Conservation (phyloP, 495 filamentous ascomycete species). For the Elasticomyces elasticus region DNA sequence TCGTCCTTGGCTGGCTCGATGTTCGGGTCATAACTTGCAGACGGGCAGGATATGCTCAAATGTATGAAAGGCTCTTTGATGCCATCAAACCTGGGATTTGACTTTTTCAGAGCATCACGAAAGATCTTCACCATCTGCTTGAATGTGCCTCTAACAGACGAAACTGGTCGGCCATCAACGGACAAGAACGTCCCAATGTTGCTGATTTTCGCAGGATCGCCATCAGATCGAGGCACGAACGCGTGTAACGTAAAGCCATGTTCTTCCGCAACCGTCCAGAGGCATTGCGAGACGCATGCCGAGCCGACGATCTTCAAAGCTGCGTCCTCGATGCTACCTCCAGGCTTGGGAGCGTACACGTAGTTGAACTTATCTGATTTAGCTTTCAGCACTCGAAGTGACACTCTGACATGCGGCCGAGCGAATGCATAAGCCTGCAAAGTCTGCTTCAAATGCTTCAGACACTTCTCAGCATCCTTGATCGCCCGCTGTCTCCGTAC, state of each 20-base stretch:
- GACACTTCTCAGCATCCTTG: constrained; percentile 51
- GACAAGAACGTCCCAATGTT: constrained; percentile 57
- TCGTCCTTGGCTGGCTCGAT: constrained; percentile 88
- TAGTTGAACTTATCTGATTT: constrained; percentile 56
- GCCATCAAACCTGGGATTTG: constrained; percentile 11
- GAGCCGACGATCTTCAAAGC: constrained; percentile 61
- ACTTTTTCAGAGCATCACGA: constrained; percentile 35
- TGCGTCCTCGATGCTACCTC: constrained; percentile 50
- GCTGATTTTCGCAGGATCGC: constrained; percentile 45
- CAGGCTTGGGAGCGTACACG: constrained; percentile 56
- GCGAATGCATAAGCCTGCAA: constrained; percentile 70
- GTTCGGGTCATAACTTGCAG: constrained; percentile 72
- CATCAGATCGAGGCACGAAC: constrained; percentile 47
- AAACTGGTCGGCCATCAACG: constrained; percentile 69
- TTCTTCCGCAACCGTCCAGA: constrained; percentile 30
- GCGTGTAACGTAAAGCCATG: constrained; percentile 42
- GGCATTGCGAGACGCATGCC: constrained; percentile 49
- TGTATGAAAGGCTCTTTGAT: constrained; percentile 59
- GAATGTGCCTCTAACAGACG: constrained; percentile 48
- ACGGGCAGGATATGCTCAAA: constrained; percentile 61
- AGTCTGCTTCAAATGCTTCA: constrained; percentile 55
- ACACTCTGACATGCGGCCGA: constrained; percentile 52
- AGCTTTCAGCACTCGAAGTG: constrained; percentile 55
- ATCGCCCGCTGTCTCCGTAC: constrained; percentile 59
- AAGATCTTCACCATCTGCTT: constrained; percentile 57